phyloP scores from a whole-genome alignment of 2,329 filamentous ascomycete species.

The Diaporthe aspalathi region DNA sequence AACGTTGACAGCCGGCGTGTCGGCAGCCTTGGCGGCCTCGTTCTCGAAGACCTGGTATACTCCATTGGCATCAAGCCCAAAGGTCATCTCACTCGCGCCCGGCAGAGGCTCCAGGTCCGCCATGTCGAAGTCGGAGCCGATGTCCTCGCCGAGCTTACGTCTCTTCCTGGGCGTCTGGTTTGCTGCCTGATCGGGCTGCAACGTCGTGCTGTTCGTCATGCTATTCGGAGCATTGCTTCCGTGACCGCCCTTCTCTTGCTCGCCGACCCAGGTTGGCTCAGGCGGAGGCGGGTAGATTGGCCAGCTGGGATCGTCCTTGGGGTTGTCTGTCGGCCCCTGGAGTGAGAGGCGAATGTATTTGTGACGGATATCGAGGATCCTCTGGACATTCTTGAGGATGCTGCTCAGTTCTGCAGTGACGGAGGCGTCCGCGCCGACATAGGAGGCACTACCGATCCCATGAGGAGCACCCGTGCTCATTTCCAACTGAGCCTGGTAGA shows the following conservation, averaged over 20 bases:
- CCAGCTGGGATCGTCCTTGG: constrained; percentile 86
- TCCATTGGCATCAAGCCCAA: constrained; percentile 82
- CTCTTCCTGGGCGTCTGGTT: constrained; percentile 62
- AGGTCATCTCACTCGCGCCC: constrained; percentile 76
- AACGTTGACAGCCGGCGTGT: constrained; percentile 81
- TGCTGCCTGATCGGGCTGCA: constrained; percentile 51
- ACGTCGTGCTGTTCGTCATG: constrained; percentile 56
- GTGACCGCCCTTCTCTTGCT: constrained; percentile 48
- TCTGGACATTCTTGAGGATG: constrained; percentile 92
- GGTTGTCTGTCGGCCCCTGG: constrained; percentile 86
- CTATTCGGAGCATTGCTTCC: constrained; percentile 51
- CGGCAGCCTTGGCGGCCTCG: constrained; percentile 68
- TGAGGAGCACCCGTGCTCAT: constrained; percentile 57
- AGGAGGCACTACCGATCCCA: constrained; percentile 73
- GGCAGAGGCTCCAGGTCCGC: constrained; percentile 82
- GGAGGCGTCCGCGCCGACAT: constrained; percentile 78
- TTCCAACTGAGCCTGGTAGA: constrained; percentile 39
- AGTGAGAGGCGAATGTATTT: constrained; percentile 90
- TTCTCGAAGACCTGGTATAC: constrained; percentile 94
- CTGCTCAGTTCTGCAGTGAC: constrained; percentile 85
- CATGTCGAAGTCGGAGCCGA: constrained; percentile 92
- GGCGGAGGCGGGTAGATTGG: constrained; percentile 91
- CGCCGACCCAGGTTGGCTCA: constrained; percentile 86
- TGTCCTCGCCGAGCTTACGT: constrained; percentile 88
- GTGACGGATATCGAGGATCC: constrained; percentile 86